These are phyloP conservation scores for Colletotrichum lini DNA, from an alignment of 2,329 filamentous ascomycete species.

Conservation along the genomic window DNA sequence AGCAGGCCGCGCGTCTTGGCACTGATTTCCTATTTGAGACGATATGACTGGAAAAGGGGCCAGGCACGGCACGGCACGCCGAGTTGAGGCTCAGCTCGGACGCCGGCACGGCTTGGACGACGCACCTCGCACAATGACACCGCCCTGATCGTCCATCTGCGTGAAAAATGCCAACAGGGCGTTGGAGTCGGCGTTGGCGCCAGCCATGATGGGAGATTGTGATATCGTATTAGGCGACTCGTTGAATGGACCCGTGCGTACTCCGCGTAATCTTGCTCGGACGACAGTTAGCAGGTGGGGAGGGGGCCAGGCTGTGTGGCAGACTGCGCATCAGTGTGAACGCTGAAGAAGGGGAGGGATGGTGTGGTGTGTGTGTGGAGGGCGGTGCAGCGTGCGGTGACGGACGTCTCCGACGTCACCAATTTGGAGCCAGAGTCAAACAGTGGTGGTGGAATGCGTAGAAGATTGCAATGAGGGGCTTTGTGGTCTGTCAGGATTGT, in stretches of 20 bases:
- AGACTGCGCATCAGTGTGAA: conserved; percentile 19
- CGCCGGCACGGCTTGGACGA: conserved; percentile 18
- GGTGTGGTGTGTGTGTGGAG: conserved; percentile 5
- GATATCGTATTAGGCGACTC: conserved; percentile 26
- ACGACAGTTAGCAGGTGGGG: conserved; percentile 32
- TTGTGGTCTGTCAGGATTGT: conserved; percentile 17
- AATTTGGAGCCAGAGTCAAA: conserved; percentile 13
- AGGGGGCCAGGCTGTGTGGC: conserved; percentile 4
- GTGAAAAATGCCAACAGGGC: conserved; percentile 60
- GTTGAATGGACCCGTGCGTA: conserved; percentile 16
- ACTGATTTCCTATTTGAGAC: conserved; percentile 26
- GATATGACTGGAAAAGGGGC: neutral
- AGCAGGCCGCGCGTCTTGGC: conserved; percentile 42
- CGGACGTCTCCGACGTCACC: conserved; percentile 17
- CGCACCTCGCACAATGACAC: conserved; percentile 64
- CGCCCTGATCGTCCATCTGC: conserved; percentile 61
- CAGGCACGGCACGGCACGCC: neutral
- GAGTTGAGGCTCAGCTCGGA: conserved; percentile 30
- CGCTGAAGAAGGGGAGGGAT: conserved; percentile 16
- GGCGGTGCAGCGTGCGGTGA: conserved; percentile 8
- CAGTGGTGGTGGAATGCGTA: conserved; percentile 31
- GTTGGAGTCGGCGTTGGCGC: conserved; percentile 31
- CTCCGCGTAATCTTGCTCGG: conserved; percentile 25
- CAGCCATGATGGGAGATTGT: conserved; percentile 53
- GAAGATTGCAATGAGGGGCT: conserved; percentile 34